These are phyloP conservation scores for Serendipita indica DNA, from an alignment of 768 basidiomycete genomes.

Conservation along the genomic window DNA sequence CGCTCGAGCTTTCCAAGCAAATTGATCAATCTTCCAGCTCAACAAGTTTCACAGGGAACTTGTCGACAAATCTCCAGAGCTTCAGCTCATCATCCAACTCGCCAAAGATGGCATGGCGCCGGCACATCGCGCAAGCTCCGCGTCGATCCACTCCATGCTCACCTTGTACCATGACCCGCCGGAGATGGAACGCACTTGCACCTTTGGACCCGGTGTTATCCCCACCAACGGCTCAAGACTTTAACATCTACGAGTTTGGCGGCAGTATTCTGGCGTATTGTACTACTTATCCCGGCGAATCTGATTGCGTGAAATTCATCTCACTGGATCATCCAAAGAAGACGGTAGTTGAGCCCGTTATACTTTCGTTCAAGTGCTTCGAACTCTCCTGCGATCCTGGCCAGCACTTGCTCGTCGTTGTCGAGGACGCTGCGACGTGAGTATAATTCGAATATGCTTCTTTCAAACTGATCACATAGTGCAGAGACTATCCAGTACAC, in stretches of 20 bases:
- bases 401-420: neutral
- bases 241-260: constrained; percentile 4
- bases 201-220: neutral
- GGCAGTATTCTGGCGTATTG: neutral
- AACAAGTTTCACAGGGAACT: neutral
- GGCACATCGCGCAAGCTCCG: neutral
- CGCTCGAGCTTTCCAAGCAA: neutral
- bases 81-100: neutral
- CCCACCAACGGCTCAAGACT: neutral
- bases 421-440: neutral
- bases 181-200: neutral
- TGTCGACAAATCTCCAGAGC: neutral
- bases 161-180: neutral
- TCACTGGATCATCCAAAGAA: neutral
- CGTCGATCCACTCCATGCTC: neutral
- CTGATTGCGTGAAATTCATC: neutral
- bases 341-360: neutral
- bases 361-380: neutral
- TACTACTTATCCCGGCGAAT: constrained; percentile 6
- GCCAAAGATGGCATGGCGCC: neutral
- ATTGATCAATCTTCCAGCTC: neutral
- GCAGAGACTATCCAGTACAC: neutral
- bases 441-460: neutral
- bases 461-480: neutral
- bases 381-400: neutral